A percentile compares a stretch with the other conserved stretches of the same genome.
These are phyloP conservation scores for Cryptosporidium ubiquitum DNA, from an alignment of 169 alveolate species.

Conservation along the genomic window DNA sequence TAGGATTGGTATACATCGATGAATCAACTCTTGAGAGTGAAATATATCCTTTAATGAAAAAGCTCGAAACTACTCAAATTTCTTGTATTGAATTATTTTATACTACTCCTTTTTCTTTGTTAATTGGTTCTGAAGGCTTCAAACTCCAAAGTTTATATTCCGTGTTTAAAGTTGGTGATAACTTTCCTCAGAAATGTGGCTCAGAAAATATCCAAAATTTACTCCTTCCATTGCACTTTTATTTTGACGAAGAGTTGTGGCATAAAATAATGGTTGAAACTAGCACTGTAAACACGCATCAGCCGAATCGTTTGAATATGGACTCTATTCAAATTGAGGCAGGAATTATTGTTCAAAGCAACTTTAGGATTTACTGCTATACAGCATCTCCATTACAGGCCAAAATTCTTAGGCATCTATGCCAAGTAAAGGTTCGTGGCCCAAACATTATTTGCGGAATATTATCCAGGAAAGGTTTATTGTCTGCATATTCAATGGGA, in stretches of 20 bases:
- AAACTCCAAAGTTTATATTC: constrained; percentile 57
- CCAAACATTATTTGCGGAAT: constrained; percentile 89
- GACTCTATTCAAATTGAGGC: constrained; percentile 76
- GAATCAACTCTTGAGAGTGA: background rate
- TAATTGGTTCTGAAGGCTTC: constrained; percentile 28
- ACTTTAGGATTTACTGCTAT: constrained; percentile 88
- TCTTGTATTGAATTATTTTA: background rate
- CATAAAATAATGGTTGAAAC: background rate
- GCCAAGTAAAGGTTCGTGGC: constrained; percentile 88
- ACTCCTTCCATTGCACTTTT: constrained; percentile 63
- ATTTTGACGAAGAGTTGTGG: constrained; percentile 44
- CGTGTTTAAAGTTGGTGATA: constrained; percentile 29
- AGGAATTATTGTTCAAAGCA: constrained; percentile 89
- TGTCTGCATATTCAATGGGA: constrained; percentile 87
- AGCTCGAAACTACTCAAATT: background rate
- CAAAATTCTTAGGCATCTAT: constrained; percentile 85
- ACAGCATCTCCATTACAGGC: constrained; percentile 88
- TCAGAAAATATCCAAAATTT: background rate
- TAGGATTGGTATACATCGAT: constrained; percentile 42
- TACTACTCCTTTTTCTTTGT: constrained; percentile 57
- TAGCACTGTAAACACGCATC: background rate
- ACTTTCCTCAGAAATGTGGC: background rate
- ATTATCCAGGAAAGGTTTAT: constrained; percentile 84
- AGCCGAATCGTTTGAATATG: background rate
- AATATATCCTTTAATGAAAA: background rate